Evolutionary conservation across 352 stramenopile genomes (phyloP), one percentile per base, ranked within the genome.

Genomic region (Phytopythium ostracodes): DNA sequence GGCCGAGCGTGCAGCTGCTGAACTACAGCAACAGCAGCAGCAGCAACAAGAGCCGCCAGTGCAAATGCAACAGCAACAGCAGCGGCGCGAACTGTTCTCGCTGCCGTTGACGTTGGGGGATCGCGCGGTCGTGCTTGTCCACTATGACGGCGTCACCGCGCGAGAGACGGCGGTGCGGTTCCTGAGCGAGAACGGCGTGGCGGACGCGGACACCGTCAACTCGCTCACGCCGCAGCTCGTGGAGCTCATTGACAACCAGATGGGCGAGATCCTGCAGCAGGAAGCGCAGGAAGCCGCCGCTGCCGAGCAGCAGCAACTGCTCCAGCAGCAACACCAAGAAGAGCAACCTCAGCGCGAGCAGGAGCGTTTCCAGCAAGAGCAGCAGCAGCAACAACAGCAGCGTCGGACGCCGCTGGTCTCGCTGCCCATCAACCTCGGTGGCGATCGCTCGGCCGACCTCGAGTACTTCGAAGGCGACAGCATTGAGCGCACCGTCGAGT

Each of bases 401-500:
- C 54, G 61, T 15, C 73, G 75, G n/a, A 54, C 68, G 40, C 81
- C 71, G 14, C 54, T 85, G 40, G 59, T 88, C 31, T 73, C 70
- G 24, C 50, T 92, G 10, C 66, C 74, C 7, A 80, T 91, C 55
- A 77, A 70, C 31, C 52, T 90, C 31, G 81, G 77, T 10, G 72
- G 85, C 25, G 72, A 85, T 50, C 71, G 71, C 15, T 63, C 73
- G 24, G 77, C 67, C 18, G 71, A 65, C 20, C 69, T 89, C 57
- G 65, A 84, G 40, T 92, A 92, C 69, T 94, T 78, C 66, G 79
- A 87, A 66, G 81, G 84, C 33, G 84, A 94, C 44, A 86, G 74
- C 60, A 38, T 90, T 35, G 76, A 91, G 60, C 67, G 72, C 35
- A 90, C 84, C 0, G 82, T 85, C 4, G 75, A 92, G 56, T 54